Evolutionary conservation across 257 asterid species (phyloP).

Genomic region (Nicotiana otophora): DNA sequence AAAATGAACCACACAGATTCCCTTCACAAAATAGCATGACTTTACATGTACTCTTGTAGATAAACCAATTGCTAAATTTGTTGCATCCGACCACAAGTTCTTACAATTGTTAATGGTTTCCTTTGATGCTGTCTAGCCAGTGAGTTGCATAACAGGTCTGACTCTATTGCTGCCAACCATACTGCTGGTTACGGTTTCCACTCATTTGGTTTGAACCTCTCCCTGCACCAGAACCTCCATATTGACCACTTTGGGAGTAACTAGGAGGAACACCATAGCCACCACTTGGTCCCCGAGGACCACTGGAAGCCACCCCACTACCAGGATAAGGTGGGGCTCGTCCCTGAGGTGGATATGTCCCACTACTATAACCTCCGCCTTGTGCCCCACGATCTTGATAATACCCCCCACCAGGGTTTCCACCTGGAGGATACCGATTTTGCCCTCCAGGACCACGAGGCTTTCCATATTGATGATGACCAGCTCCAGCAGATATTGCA

Average conservation of each 20-base stretch:
- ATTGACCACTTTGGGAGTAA: constrained; percentile 65
- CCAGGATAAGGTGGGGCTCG: constrained; percentile 68
- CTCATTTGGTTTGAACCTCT: constrained; percentile 53
- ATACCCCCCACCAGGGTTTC: constrained; percentile 50
- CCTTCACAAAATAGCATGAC: neutral
- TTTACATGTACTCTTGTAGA: neutral
- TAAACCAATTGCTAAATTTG: neutral
- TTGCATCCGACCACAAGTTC: neutral
- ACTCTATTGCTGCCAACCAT: constrained; percentile 74
- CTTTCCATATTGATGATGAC: constrained; percentile 74
- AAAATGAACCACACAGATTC: neutral
- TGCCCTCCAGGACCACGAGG: constrained; percentile 82
- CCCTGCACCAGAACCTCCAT: constrained; percentile 58
- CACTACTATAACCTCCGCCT: constrained; percentile 49
- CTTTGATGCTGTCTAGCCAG: constrained; percentile 3
- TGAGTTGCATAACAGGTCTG: neutral
- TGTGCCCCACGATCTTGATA: constrained; percentile 82
- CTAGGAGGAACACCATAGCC: constrained; percentile 69
- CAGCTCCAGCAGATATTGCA: constrained; percentile 45
- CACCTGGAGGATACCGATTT: constrained; percentile 61
- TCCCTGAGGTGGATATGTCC: constrained; percentile 61
- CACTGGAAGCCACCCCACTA: constrained; percentile 42
- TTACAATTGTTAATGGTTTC: neutral
- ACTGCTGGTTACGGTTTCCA: constrained; percentile 79
- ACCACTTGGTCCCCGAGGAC: constrained; percentile 53